Evolutionary conservation across 768 basidiomycete genomes (phyloP), one percentile per base, ranked within the genome.

Genomic region (Holtermanniella nyarrowii): DNA sequence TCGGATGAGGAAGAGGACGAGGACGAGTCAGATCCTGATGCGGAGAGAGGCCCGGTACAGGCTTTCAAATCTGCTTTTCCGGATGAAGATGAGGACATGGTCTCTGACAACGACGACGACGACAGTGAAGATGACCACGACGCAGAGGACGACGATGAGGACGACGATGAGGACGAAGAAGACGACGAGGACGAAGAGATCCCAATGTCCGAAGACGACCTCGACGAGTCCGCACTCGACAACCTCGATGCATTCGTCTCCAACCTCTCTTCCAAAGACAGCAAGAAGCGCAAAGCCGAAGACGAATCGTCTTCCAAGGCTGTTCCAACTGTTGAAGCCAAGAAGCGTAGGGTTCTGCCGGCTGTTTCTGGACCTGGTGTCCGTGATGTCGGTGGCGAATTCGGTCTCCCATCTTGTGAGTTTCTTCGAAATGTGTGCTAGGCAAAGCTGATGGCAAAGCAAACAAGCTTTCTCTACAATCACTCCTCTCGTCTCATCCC

Each of bases 211-310:
- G 66, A 67, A 18, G 69, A 65, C 10, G 61, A 58, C 4, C 65
- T 68, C 25, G 63, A 65, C 7, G 66, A 60, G 10, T 63, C 52
- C 2, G 71, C 82, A 0, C 75, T 89, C 7, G 80, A 81, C 20
- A 78, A 80, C 37, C 79, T 96, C 2, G 80, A 83, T 52, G 74
- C 72, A 14, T 87, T 88, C 60, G 80, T 95, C 43, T 78, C 82
- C 0, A 76, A 71, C 14, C 79, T 93, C 44, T 81, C 83, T 53
- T 69, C 80, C 4, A 66, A 74, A 3, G 68, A 79, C 12, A 7
- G 10, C 31, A 78, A 78, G 57, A 88, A 89, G 72, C 81, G 88
- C 53, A 88, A 88, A 72, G 70, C 73, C n/a, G 74, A 74, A 12
- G 78, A 75, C 10, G 72, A 67, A 5, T n/a, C n/a, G n/a, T n/a